Conservation (phyloP, 1,139 yeast genomes). For the Saccharomycopsis crataegensis region DNA sequence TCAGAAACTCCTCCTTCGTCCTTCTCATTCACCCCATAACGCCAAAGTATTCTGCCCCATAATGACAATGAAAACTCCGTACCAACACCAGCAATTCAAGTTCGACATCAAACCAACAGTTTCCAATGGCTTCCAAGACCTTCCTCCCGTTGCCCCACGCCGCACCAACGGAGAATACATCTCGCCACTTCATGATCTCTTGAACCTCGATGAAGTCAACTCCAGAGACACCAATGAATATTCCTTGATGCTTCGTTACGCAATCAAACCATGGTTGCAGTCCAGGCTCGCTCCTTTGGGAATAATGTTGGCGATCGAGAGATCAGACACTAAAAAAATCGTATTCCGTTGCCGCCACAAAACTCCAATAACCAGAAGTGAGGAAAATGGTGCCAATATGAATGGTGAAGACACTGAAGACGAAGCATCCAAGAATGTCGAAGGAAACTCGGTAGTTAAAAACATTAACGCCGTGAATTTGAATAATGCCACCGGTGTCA, state of each 20-base stretch:
- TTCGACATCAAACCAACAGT: slow-evolving; percentile 8
- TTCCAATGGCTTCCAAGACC: background rate
- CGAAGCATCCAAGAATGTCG: background rate
- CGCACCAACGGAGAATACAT: background rate
- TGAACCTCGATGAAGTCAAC: slow-evolving; percentile 18
- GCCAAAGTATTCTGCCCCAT: background rate
- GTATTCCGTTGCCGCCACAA: slow-evolving; percentile 38
- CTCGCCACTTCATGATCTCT: slow-evolving; percentile 5
- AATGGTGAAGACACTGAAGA: background rate
- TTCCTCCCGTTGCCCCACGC: background rate
- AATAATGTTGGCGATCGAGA: slow-evolving; percentile 42
- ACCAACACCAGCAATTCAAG: slow-evolving; percentile 16
- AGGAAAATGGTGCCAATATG: background rate
- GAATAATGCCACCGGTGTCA: background rate
- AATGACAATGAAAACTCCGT: slow-evolving; percentile 10
- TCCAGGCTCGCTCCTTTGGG: slow-evolving; percentile 31
- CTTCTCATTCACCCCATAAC: background rate
- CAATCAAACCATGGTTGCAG: slow-evolving; percentile 51
- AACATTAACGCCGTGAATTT: background rate
- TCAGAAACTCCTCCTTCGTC: background rate
- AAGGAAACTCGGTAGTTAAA: background rate
- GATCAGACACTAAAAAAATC: slow-evolving; percentile 46
- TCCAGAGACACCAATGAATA: slow-evolving; percentile 1
- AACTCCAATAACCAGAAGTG: background rate
- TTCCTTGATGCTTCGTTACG: slow-evolving; percentile 22